A percentile compares a stretch with the other conserved stretches of the same genome.
Conservation (phyloP, 2,329 filamentous ascomycete species). For the Fusarium floridanum region DNA sequence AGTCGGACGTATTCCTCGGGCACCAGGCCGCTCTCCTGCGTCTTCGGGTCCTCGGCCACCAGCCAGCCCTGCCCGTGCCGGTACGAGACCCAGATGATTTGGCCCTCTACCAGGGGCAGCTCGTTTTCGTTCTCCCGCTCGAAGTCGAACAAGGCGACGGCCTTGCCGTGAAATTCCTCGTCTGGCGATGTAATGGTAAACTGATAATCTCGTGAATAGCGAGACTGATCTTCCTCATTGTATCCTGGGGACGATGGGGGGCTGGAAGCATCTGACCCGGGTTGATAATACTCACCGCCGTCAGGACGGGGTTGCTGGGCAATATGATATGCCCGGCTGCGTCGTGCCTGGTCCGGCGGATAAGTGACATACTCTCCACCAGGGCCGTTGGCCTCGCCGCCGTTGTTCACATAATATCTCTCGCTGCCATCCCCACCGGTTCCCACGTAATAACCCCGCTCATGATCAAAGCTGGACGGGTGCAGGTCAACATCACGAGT, state of each 20-base stretch:
- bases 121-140: slow-evolving; percentile 97
- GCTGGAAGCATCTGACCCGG: slow-evolving; percentile 71
- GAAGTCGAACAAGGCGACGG: slow-evolving; percentile 95
- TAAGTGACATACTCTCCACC: slow-evolving; percentile 87
- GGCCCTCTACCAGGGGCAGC: slow-evolving; percentile 89
- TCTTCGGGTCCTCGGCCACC: slow-evolving; percentile 95
- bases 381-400: slow-evolving; percentile 78
- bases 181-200: slow-evolving; percentile 96
- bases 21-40: slow-evolving; percentile 92
- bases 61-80: slow-evolving; percentile 97
- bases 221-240: slow-evolving; percentile 75
- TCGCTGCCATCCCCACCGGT: slow-evolving; percentile 79
- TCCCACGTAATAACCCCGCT: slow-evolving; percentile 75
- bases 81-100: slow-evolving; percentile 97
- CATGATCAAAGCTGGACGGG: slow-evolving; percentile 66
- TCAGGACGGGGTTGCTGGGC: slow-evolving; percentile 62
- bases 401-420: slow-evolving; percentile 79
- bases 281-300: slow-evolving; percentile 64
- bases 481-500: slow-evolving; percentile 61
- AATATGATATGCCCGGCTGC: slow-evolving; percentile 61
- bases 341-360: slow-evolving; percentile 72
- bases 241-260: slow-evolving; percentile 69
- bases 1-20: slow-evolving; percentile 97
- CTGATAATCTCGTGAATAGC: slow-evolving; percentile 92
- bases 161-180: slow-evolving; percentile 97